A percentile compares a stretch with the other conserved stretches of the same genome.
Evolutionary conservation across 2,329 filamentous ascomycete genomes (phyloP).

Genomic region (Didymella glomerata): DNA sequence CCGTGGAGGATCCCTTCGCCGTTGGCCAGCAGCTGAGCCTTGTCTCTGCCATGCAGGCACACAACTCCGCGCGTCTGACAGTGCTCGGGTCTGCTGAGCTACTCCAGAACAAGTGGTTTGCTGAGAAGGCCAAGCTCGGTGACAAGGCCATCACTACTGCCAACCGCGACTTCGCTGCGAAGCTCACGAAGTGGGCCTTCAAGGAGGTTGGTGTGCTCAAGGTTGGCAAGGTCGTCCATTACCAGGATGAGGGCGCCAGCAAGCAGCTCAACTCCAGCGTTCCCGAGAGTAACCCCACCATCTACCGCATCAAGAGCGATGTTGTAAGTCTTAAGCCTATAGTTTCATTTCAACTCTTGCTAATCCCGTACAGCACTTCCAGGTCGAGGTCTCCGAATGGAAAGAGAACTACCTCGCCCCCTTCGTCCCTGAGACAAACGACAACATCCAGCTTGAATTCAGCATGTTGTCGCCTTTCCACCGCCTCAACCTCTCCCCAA

Average conservation of each 20-base stretch:
- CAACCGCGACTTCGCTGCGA: constrained; percentile 86
- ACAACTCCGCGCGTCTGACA: constrained; percentile 90
- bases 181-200: constrained; percentile 93
- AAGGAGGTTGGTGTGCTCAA: constrained; percentile 90
- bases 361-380: constrained; percentile 70
- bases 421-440: constrained; percentile 73
- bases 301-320: constrained; percentile 96
- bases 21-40: constrained; percentile 84
- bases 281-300: constrained; percentile 74
- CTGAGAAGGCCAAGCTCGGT: constrained; percentile 70
- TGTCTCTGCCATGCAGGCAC: constrained; percentile 86
- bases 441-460: constrained; percentile 92
- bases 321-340: constrained; percentile 71
- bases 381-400: constrained; percentile 90
- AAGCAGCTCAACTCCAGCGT: constrained; percentile 54
- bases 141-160: constrained; percentile 69
- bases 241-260: constrained; percentile 64
- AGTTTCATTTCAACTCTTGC: background rate
- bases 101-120: constrained; percentile 88
- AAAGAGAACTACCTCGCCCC: constrained; percentile 75
- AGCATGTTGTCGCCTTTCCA: constrained; percentile 99
- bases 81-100: constrained; percentile 87
- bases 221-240: constrained; percentile 84
- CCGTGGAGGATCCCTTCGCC: constrained; percentile 82
- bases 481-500: constrained; percentile 74